Conservation (phyloP, 176 grass and related monocot genomes). For the Poa annua region DNA sequence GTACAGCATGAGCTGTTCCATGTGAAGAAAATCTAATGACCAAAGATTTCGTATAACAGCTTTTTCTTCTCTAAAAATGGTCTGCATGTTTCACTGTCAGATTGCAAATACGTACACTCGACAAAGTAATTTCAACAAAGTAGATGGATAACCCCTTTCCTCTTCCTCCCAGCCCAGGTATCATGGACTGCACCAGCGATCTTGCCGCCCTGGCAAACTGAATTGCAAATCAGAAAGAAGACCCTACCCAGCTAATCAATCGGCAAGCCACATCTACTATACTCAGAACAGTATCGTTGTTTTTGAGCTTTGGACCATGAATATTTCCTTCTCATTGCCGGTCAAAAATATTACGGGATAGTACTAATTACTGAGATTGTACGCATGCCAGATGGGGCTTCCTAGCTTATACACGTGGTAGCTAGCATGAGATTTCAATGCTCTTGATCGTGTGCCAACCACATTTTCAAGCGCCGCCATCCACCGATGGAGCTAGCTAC, state of each 20-base stretch:
- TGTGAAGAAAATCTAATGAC: not conserved
- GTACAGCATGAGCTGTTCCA: not conserved
- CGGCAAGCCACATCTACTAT: not conserved
- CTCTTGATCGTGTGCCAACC: not conserved
- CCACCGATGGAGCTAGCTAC: not conserved
- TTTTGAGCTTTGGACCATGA: not conserved
- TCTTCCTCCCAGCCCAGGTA: not conserved
- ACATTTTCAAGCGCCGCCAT: constrained; percentile 22
- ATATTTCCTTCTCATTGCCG: not conserved
- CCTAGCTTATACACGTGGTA: not conserved
- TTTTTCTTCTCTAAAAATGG: not conserved
- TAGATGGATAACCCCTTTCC: not conserved
- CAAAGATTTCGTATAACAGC: not conserved
- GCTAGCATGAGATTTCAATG: not conserved
- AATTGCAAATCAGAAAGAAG: not conserved
- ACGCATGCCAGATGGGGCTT: not conserved
- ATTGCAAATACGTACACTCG: not conserved
- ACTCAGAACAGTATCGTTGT: not conserved
- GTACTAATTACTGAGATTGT: not conserved
- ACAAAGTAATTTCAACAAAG: not conserved
- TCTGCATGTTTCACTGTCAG: not conserved
- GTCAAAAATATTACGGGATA: not conserved
- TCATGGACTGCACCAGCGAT: not conserved
- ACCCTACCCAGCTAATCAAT: not conserved
- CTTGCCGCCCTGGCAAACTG: not conserved